Evolutionary conservation across 129 eudicot species (phyloP), one percentile per base, ranked within the genome.

Genomic region (Logfia minima): DNA sequence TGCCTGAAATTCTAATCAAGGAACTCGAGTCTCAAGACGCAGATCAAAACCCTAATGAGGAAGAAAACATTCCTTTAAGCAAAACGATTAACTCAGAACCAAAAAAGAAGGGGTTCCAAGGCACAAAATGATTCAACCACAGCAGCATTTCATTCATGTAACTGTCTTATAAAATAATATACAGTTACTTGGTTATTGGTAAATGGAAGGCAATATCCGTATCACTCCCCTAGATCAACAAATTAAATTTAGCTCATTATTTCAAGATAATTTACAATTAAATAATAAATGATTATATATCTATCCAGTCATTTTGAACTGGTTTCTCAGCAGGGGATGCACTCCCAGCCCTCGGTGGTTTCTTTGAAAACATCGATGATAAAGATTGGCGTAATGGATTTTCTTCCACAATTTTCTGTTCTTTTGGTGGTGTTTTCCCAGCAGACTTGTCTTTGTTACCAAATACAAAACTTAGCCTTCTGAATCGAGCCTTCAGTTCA

Each of bases 261-360:
- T 75, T 72, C 21, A 55, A 79, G 61, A 80, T 66, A 69, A 83
- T 86, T 43, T 86, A 86, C 90, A 86, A 65, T 82, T 81, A 61
- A 58, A 78, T 78, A 58, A 78, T 75, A 19, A 48, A 81, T 63
- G 75, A 35, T 92, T 80, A 92, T 53, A 86, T 89, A 74, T 83
- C 80, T 75, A 92, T 85, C 94, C 90, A 90, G 70, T 92, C 92
- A 65, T 81, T 80, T 67, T 86, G 90, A 71, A 79, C 81, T 41
- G 97, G 72, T 82, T 84, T 86, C 43, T 92, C 96, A 67, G 90
- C 84, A 53, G 93, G 83, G 21, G 93, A 88, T 67, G 86, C 85
- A 76, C 53, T 80, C 66, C 86, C 88, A 8, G 85, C 94, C 76
- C 88, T 91, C 2, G 97, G 99, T 34, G 99, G 97, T 84, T 89